phyloP scores from a whole-genome alignment of 2,329 filamentous ascomycete genomes.

The Hypoxylon sp. region DNA sequence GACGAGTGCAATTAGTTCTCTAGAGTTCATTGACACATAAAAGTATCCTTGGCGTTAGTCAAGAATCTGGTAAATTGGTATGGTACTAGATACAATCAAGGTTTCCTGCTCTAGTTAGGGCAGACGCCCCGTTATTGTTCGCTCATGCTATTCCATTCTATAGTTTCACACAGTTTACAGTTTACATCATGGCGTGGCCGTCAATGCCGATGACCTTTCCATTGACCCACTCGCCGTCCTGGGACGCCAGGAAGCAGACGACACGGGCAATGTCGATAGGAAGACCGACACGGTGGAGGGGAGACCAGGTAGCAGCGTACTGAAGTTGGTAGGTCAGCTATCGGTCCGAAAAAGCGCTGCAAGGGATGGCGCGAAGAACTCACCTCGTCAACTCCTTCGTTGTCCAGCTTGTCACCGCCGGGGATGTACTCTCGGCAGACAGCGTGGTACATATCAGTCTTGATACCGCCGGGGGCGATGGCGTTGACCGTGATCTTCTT shows the following conservation, averaged over 20 bases:
- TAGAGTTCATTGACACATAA: neutral
- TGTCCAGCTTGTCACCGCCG: conserved; percentile 63
- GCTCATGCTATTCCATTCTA: neutral
- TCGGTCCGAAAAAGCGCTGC: conserved; percentile 1
- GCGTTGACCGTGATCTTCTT: conserved; percentile 76
- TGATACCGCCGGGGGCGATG: conserved; percentile 74
- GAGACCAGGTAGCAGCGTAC: conserved; percentile 73
- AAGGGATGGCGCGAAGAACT: conserved; percentile 25
- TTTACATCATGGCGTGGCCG: conserved; percentile 51
- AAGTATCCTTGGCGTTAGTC: neutral
- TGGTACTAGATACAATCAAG: neutral
- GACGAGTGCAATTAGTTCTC: neutral
- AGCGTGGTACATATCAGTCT: conserved; percentile 75
- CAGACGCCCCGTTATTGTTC: neutral
- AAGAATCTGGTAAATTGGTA: neutral
- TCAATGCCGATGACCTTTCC: conserved; percentile 52
- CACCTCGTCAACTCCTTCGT: conserved; percentile 70
- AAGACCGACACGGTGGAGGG: conserved; percentile 73
- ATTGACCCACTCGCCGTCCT: conserved; percentile 62
- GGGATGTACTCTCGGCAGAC: conserved; percentile 74
- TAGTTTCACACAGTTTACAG: conserved; percentile 18
- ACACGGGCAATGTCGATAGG: conserved; percentile 76
- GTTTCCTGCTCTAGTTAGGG: conserved; percentile 1
- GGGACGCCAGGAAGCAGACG: conserved; percentile 65
- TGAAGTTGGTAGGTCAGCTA: conserved; percentile 44